Evolutionary conservation across 148 eudicot genomes (phyloP), one percentile per base, ranked within the genome.

Genomic region (Selenicereus undatus): DNA sequence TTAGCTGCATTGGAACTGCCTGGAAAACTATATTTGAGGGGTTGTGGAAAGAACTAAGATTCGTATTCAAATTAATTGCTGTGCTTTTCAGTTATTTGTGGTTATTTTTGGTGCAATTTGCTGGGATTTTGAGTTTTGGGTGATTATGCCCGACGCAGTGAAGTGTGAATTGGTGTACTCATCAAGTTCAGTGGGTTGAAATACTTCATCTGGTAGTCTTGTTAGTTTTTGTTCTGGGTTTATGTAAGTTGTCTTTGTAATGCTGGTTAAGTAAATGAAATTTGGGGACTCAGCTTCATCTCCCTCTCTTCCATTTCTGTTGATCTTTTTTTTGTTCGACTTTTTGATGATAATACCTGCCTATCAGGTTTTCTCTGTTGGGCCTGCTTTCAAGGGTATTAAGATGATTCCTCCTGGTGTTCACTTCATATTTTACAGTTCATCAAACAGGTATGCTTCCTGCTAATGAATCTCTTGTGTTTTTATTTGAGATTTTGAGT

Each of bases 331-430:
- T 62, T 66, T 73, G 36, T 51, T 77, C 76, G 54, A 66, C 26
- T 50, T 71, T 30, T 52, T 58, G 60, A 68, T 26, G 5, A 16
- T 82, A 24, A 79, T 39, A 50, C 21, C 79, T 42, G 30, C 54
- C 6, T 76, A 32, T 86, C 91, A 95, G 99, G 88, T 92, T 87
- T 92, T 90, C 83, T 92, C 91, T 0, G 89, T 86, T 10, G 99
- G 98, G 17, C 97, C 97, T 81, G 77, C 76, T 66, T 96, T 96
- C 82, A 93, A 86, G 86, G 99, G 99, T 73, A 90, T 96, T 72
- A 96, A 96, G 85, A 96, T 96, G 98, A 93, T 96, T 78, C 99
- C 99, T 74, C 98, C 99, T 1, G 99, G 99, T 32, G 83, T 90
- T 83, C 99, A 96, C 78, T 96, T 92, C 51, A 79, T 93, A 74